Evolutionary conservation across 2,329 filamentous ascomycete species (phyloP), one percentile per base, ranked within the genome.

Genomic region (Leptographium wingfieldii): DNA sequence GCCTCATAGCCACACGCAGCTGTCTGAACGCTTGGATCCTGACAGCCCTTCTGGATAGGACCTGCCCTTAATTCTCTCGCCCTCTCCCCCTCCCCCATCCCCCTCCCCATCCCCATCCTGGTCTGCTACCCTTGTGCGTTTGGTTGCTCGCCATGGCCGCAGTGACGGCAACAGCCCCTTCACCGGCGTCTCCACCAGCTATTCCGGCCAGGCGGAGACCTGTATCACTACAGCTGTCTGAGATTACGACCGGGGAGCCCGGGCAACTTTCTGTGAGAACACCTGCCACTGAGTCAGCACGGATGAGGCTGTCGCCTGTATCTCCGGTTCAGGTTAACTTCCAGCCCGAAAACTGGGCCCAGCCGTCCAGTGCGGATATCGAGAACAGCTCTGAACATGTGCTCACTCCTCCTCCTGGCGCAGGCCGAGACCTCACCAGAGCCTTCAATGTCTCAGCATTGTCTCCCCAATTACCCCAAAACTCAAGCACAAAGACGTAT

Each of bases 321-420:
- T 84, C 82, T 49, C 81, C 82, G 22, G 79, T 82, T 60, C 76
- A 73, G 60, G 75, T 83, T 59, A 81, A 79, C 66, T 77, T 80
- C 59, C 77, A 78, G 56, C 70, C 74, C 29, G 79, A 80, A 51
- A 74, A 78, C 67, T 82, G 77, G 77, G 73, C 73, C 25, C 74
- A 74, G 65, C 76, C 80, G 27, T 79, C 78, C 35, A 78, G 79
- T 65, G 78, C 73, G 35, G 74, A 76, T 64, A 77, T 84, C 61
- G 79, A 82, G 67, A 69, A 67, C 38, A 63, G 64, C 46, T 56
- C 62, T 14, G 58, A 64, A 10, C 61, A 63, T 60, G 60, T 62
- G 40, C 61, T 60, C 60, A 56, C 55, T 54, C 35, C 53, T 43
- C 49, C 55, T 58, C 29, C 35, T 22, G 35, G 52, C 27, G 38